Evolutionary conservation across 805 yeast genomes (phyloP).

Genomic region (Saccharomycopsis fibuligera): DNA sequence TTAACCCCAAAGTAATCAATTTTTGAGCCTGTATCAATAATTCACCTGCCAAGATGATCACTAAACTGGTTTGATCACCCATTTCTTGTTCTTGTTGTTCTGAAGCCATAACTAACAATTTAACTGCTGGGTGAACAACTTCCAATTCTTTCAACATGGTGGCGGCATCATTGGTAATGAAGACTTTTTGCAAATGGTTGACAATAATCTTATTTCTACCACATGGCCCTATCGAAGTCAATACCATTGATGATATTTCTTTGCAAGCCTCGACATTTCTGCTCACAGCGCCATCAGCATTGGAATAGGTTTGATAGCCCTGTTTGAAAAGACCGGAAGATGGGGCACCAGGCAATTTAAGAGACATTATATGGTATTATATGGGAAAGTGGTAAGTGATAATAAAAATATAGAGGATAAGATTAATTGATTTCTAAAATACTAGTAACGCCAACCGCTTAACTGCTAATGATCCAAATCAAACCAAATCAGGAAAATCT

Average conservation of each 20-base stretch:
- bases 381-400: too few species aligned
- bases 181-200: slow-evolving; percentile 76
- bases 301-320: slow-evolving; percentile 81
- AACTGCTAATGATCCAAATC: too few species aligned
- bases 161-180: slow-evolving; percentile 96
- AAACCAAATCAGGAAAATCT: too few species aligned
- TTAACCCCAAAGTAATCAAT: slow-evolving; percentile 74
- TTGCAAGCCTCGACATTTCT: slow-evolving; percentile 92
- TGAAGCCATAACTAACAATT: slow-evolving; percentile 90
- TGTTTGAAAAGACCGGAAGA: slow-evolving; percentile 91
- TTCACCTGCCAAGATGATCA: slow-evolving; percentile 89
- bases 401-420: too few species aligned
- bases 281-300: slow-evolving; percentile 90
- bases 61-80: slow-evolving; percentile 95
- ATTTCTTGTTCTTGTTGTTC: slow-evolving; percentile 95
- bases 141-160: slow-evolving; percentile 91
- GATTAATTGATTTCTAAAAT: too few species aligned
- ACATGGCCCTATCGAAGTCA: slow-evolving; percentile 95
- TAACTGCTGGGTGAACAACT: slow-evolving; percentile 95
- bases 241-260: slow-evolving; percentile 85
- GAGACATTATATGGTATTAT: slow-evolving; percentile 52
- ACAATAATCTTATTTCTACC: slow-evolving; percentile 96
- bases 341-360: slow-evolving; percentile 88
- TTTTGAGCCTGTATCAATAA: slow-evolving; percentile 81
- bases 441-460: too few species aligned